Conservation (phyloP, 306 rosid species). For the Casuarina glauca region DNA sequence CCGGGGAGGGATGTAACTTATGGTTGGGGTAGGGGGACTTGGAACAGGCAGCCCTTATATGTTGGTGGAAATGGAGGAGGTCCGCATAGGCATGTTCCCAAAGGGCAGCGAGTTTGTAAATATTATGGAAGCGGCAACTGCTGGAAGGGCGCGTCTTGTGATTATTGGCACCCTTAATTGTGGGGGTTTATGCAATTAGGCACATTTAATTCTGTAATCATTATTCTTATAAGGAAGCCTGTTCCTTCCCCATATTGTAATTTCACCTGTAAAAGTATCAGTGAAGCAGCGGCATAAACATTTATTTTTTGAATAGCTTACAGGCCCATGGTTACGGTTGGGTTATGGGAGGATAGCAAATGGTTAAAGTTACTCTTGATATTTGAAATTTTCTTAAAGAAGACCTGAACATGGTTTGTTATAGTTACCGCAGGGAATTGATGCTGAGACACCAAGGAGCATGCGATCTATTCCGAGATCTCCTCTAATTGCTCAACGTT, state of each 20-base stretch:
- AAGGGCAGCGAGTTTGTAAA: slow-evolving; percentile 91
- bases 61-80: slow-evolving; percentile 58
- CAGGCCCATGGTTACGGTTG: not conserved
- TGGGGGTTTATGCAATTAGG: slow-evolving; percentile 44
- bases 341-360: too few species aligned
- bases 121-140: slow-evolving; percentile 75
- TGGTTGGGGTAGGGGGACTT: slow-evolving; percentile 38
- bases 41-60: slow-evolving; percentile 55
- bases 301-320: slow-evolving; percentile 28
- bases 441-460: too few species aligned
- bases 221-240: slow-evolving; percentile 48
- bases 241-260: slow-evolving; percentile 61
- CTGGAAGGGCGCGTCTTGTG: slow-evolving; percentile 74
- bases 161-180: slow-evolving; percentile 75
- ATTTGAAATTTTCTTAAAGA: too few species aligned
- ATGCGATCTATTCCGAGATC: too few species aligned
- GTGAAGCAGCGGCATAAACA: slow-evolving; percentile 50
- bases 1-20: slow-evolving; percentile 54
- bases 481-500: too few species aligned
- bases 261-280: slow-evolving; percentile 54
- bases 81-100: slow-evolving; percentile 51
- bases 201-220: slow-evolving; percentile 53
- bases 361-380: too few species aligned
- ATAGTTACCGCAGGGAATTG: too few species aligned
- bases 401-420: too few species aligned